A percentile compares a stretch with the other conserved stretches of the same genome.
Conservation (phyloP, 306 rosid genomes). For the Mimosa pudica region DNA sequence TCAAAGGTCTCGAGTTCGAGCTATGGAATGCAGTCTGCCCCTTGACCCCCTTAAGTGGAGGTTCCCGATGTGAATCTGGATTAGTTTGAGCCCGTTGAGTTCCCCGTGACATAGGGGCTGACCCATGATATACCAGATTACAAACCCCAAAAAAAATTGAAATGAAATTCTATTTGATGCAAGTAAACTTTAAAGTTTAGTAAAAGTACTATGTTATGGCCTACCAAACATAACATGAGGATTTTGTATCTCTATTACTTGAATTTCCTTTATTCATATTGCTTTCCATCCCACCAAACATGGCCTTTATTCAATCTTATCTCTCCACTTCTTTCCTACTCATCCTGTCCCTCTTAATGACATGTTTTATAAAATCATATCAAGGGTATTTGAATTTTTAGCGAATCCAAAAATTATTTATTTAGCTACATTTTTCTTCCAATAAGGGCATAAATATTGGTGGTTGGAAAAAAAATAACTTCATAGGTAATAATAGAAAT, state of each 20-base stretch:
- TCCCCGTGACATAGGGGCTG: no score
- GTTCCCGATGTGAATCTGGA: no score
- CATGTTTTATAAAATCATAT: background rate
- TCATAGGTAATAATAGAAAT: background rate
- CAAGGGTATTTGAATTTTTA: no score
- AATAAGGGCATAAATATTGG: background rate
- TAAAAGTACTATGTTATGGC: background rate
- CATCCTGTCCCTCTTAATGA: background rate
- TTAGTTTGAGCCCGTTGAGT: no score
- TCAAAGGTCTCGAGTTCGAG: no score
- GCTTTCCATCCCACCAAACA: background rate
- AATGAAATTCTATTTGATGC: background rate
- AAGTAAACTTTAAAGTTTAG: background rate
- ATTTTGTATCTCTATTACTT: background rate
- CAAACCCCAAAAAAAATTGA: background rate
- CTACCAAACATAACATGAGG: background rate
- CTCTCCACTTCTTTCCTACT: background rate
- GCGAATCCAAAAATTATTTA: background rate
- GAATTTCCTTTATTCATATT: background rate
- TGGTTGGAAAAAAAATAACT: background rate
- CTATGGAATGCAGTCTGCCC: no score
- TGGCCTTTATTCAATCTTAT: background rate
- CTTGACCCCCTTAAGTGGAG: no score
- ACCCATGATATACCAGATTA: no score
- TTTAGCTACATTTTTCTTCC: background rate